These are phyloP conservation scores for Aureobasidium sp. DNA, from an alignment of 2,329 filamentous ascomycete genomes.

Conservation along the genomic window DNA sequence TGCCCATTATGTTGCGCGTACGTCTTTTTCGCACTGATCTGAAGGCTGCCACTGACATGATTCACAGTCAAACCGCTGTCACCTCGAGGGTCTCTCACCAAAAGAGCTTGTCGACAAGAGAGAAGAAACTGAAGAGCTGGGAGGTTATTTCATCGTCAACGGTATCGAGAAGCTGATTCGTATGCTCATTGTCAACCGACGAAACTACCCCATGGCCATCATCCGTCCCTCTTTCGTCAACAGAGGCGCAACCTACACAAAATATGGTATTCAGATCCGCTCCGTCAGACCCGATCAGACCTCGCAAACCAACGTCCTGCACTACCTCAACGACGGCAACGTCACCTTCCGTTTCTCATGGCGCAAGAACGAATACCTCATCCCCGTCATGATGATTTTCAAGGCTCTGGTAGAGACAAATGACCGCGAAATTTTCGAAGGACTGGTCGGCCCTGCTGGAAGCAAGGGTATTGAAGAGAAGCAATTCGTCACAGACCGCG, in stretches of 20 bases:
- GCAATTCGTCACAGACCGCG: constrained; percentile 81
- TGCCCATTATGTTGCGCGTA: constrained; percentile 91
- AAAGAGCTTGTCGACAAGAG: constrained; percentile 74
- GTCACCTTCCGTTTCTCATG: constrained; percentile 96
- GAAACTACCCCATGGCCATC: constrained; percentile 95
- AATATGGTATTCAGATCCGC: constrained; percentile 82
- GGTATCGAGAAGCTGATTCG: constrained; percentile 96
- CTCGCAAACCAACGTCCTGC: constrained; percentile 92
- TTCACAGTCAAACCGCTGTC: constrained; percentile 72
- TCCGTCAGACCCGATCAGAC: constrained; percentile 95
- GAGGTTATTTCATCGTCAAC: constrained; percentile 96
- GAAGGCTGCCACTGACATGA: constrained; percentile 17
- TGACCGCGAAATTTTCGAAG: constrained; percentile 91
- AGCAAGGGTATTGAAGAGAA: constrained; percentile 78
- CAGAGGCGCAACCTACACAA: constrained; percentile 78
- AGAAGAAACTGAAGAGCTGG: constrained; percentile 92
- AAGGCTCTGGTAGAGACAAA: constrained; percentile 95
- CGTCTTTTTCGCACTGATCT: constrained; percentile 18
- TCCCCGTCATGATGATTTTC: constrained; percentile 92
- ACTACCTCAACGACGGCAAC: constrained; percentile 93
- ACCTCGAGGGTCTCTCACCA: constrained; percentile 78
- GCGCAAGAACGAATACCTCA: constrained; percentile 94
- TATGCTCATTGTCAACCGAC: constrained; percentile 77
- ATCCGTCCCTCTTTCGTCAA: constrained; percentile 81
- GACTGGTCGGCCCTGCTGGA: constrained; percentile 68